Evolutionary conservation across 164 flowering plant genomes (phyloP).

Genomic region (Cinnamomum micranthum): DNA sequence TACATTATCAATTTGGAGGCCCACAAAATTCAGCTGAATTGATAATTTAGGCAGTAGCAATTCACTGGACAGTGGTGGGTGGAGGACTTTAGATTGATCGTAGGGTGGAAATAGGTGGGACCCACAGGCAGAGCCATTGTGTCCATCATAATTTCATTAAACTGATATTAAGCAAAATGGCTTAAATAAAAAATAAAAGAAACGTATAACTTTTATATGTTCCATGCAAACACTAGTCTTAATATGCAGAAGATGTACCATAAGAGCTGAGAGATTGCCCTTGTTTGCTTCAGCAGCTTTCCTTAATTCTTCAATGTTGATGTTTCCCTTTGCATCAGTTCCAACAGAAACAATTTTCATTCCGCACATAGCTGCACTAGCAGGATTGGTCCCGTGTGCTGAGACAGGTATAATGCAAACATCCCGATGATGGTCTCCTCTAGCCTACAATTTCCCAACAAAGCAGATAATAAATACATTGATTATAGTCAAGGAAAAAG

Average conservation of each 20-base stretch:
- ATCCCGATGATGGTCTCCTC: slow-evolving; percentile 91
- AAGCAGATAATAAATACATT: not conserved
- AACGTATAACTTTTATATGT: not conserved
- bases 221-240: too few species aligned
- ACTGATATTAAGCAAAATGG: not conserved
- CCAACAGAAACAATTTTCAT: slow-evolving; percentile 96
- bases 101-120: too few species aligned
- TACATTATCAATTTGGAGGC: too few species aligned
- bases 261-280: slow-evolving; percentile 85
- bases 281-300: slow-evolving; percentile 92
- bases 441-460: slow-evolving; percentile 45
- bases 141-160: not conserved
- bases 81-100: too few species aligned
- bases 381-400: slow-evolving; percentile 99
- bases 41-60: too few species aligned
- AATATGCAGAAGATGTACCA: slow-evolving; percentile 43
- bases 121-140: too few species aligned
- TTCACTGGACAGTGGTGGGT: too few species aligned
- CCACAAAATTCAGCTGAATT: too few species aligned
- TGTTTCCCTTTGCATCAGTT: slow-evolving; percentile 98
- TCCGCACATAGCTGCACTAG: slow-evolving; percentile 99
- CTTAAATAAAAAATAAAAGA: not conserved
- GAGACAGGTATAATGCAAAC: slow-evolving; percentile 98
- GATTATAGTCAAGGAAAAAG: not conserved
- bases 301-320: slow-evolving; percentile 80